Conservation (phyloP, 805 yeast genomes). For the Candida michaelii region DNA sequence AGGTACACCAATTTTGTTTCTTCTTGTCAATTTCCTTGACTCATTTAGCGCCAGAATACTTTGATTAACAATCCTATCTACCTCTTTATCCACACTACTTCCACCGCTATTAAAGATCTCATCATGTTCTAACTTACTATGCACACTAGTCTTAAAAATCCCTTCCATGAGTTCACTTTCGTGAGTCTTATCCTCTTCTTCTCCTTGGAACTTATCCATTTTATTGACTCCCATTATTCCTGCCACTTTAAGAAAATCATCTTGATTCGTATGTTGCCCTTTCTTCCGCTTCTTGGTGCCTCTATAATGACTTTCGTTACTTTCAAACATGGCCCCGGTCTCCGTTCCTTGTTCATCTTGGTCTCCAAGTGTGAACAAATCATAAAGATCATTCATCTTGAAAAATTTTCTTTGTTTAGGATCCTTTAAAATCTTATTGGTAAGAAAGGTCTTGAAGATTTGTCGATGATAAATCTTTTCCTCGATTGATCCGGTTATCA, state of each 20-base stretch:
- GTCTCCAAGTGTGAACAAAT: constrained; percentile 82
- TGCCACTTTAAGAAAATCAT: constrained; percentile 67
- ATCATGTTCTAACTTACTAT: constrained; percentile 77
- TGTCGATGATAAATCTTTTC: constrained; percentile 97
- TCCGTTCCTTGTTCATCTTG: constrained; percentile 65
- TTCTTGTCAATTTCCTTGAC: constrained; percentile 55
- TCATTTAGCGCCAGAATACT: constrained; percentile 58
- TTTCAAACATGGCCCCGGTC: constrained; percentile 12
- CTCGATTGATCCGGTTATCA: constrained; percentile 94
- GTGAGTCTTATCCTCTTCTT: constrained; percentile 40
- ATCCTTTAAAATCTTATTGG: constrained; percentile 91
- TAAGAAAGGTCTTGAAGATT: constrained; percentile 89
- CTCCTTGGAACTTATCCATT: constrained; percentile 56
- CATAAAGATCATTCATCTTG: constrained; percentile 88
- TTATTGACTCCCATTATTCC: constrained; percentile 71
- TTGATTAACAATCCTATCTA: constrained; percentile 50
- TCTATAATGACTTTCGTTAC: constrained; percentile 2
- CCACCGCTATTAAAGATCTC: constrained; percentile 56
- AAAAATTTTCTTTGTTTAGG: constrained; percentile 93
- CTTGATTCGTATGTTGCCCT: constrained; percentile 44
- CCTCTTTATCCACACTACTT: constrained; percentile 61
- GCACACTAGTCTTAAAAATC: constrained; percentile 61
- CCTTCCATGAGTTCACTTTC: constrained; percentile 74
- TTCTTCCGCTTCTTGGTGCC: constrained; percentile 7
- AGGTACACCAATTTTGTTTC: constrained; percentile 67